Evolutionary conservation across 1,139 yeast species (phyloP).

Genomic region (Candida sanyaensis): DNA sequence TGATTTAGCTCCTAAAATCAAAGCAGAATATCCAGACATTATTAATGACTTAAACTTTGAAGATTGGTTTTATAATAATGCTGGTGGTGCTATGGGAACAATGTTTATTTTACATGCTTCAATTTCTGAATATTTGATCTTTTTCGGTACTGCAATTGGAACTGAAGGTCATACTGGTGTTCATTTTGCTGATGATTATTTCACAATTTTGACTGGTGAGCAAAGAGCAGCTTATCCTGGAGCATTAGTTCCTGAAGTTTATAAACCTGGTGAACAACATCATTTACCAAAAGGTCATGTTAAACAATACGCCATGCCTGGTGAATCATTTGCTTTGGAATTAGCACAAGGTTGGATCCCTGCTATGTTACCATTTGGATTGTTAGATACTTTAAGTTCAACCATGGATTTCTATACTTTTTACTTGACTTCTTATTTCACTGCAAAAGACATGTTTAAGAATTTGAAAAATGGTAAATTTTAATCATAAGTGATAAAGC

Average conservation of each 20-base stretch:
- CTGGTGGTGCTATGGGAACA: slow-evolving; percentile 99
- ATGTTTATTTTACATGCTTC: slow-evolving; percentile 96
- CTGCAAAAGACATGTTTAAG: slow-evolving; percentile 75
- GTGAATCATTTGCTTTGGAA: slow-evolving; percentile 84
- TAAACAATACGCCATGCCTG: slow-evolving; percentile 85
- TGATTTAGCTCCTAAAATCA: slow-evolving; percentile 60
- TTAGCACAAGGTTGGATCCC: slow-evolving; percentile 99
- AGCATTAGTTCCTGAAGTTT: slow-evolving; percentile 62
- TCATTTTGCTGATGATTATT: slow-evolving; percentile 95
- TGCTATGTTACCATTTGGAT: slow-evolving; percentile 95
- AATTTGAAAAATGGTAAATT: slow-evolving; percentile 72
- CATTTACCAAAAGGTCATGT: slow-evolving; percentile 70
- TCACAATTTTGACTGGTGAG: slow-evolving; percentile 81
- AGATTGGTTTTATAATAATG: slow-evolving; percentile 95
- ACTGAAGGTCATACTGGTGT: slow-evolving; percentile 97
- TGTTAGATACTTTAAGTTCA: slow-evolving; percentile 74
- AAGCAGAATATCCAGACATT: slow-evolving; percentile 59
- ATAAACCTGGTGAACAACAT: slow-evolving; percentile 81
- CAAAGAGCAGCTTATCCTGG: slow-evolving; percentile 72
- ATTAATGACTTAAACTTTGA: slow-evolving; percentile 71
- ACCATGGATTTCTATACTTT: slow-evolving; percentile 79
- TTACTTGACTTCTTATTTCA: slow-evolving; percentile 65
- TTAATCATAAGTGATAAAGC: slow-evolving; percentile 21
- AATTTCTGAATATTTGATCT: slow-evolving; percentile 85
- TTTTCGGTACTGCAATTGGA: slow-evolving; percentile 87